Base-by-base conservation (phyloP, 345 rosid genomes). In the Arabidopsis arenosa region DNA sequence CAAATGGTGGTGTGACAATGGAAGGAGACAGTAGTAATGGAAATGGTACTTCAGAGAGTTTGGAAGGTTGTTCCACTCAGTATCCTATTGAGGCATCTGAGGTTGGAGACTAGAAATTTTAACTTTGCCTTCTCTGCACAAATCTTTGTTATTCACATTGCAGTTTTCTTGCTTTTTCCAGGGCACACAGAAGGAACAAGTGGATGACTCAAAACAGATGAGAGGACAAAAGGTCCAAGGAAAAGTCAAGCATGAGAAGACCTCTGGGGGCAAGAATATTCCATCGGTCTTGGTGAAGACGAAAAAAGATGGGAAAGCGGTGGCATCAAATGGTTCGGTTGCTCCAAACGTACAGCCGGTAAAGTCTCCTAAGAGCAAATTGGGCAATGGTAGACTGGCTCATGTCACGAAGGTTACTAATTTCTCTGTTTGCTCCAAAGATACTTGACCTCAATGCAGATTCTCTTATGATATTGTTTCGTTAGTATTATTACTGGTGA, bases 211-310 rank as follows among this genome's bases (percentile, higher is more conserved):
- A 23, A 83, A 67, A 70, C 66, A 73, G 60, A 36, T 78, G 43
- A 79, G 49, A 73, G 77, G 68, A 18, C 63, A 49, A 64, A 85
- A 81, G 66, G 86, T 44, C 69, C 69, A 74, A 57, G 80, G 77
- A 69, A 83, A 80, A 81, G 63, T 71, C 54, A 85, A 72, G 80
- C 77, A 74, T 23, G 89, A 79, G 75, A 89, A 84, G 84, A 57
- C 68, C 37, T 43, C 72, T 30, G 76, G 64, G 3, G 35, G 64
- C n/a, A 81, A 78, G 84, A 83, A 43, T 74, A 44, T 52, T 58
- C 75, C 84, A 56, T 79, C 81, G 1, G 40, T 37, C 40, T 37
- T 37, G 33, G 37, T 60, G 60, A 82, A 81, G 83, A 86, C 56
- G 43, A 85, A 71, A 37, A 84, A 82, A 76, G 82, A 68, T 15